phyloP scores from a whole-genome alignment of 805 yeast species.

The Sugiyamaella smithiae region DNA sequence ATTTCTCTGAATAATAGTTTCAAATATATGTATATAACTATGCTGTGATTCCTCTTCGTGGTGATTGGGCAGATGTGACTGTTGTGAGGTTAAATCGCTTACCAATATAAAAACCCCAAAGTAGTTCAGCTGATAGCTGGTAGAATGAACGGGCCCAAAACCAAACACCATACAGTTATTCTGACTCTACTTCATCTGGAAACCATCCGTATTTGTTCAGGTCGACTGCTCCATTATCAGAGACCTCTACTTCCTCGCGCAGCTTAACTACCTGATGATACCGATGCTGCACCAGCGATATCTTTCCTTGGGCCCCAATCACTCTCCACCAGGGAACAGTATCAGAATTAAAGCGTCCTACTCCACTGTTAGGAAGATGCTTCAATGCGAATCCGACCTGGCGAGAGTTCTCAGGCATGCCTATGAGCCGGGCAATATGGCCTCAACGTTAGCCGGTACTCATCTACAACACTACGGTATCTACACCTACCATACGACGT shows the following conservation, averaged over 20 bases:
- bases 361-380: conserved; percentile 38
- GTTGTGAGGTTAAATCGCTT: too few species aligned
- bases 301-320: conserved; percentile 57
- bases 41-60: too few species aligned
- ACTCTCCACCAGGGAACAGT: conserved; percentile 83
- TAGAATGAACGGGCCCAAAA: too few species aligned
- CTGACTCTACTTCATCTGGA: conserved; percentile 42
- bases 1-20: too few species aligned
- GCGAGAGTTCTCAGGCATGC: conserved; percentile 63
- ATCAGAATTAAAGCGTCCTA: conserved; percentile 29
- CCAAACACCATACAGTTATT: too few species aligned
- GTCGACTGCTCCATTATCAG: conserved; percentile 38
- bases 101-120: too few species aligned
- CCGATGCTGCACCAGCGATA: conserved; percentile 48
- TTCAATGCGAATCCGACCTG: conserved; percentile 74
- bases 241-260: conserved; percentile 41
- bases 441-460: conserved; percentile 33
- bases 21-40: too few species aligned
- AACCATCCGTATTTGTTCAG: conserved; percentile 64
- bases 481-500: conserved; percentile 57
- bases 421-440: conserved; percentile 64
- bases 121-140: too few species aligned
- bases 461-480: not conserved
- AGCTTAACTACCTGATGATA: conserved; percentile 46
- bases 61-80: too few species aligned